Evolutionary conservation across 2,329 filamentous ascomycete species (phyloP), one percentile per base, ranked within the genome.

Genomic region (Fusarium redolens): DNA sequence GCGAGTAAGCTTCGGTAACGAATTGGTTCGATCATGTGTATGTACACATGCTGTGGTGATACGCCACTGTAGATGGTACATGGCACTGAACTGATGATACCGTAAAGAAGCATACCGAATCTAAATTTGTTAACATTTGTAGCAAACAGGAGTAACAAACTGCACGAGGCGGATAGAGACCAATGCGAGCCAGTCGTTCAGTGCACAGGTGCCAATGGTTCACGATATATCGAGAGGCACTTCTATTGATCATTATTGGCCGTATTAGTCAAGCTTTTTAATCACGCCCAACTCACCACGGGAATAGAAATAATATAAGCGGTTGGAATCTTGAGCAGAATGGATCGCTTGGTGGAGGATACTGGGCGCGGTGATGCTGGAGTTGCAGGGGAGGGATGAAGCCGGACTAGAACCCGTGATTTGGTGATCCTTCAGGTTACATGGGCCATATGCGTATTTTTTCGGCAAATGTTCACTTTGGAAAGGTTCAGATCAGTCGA

Each of bases 331-430:
- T 17, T 15, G 15, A 33, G 13, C n/a, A n/a, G n/a, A 4, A 20
- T 12, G 13, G 8, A 25, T 22, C 28, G 20, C 9, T 25, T 28
- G 12, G n/a, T 31, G 22, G 35, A 55, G 28, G n/a, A 40, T 7
- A n/a, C 55, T 45, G 44, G 48, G n/a, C 31, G 40, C 14, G 35
- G 28, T 25, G 18, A 35, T 38, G 38, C 44, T 62, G 33, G 18
- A 72, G 47, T 51, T 72, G 57, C 59, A 61, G 51, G 70, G 55
- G 37, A 47, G 51, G 37, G 41, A 38, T 61, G n/a, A 51, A 45
- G 48, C 38, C 33, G 30, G 54, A 44, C 54, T 18, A 60, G 47
- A 70, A 43, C 52, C 60, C 28, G 41, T 55, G 61, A 55, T 30
- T 35, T 55, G 43, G 59, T 59, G 66, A 55, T 65, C 38, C 35